phyloP scores from a whole-genome alignment of 78 protist genomes.

The Neovahlkampfia damariscottae region DNA sequence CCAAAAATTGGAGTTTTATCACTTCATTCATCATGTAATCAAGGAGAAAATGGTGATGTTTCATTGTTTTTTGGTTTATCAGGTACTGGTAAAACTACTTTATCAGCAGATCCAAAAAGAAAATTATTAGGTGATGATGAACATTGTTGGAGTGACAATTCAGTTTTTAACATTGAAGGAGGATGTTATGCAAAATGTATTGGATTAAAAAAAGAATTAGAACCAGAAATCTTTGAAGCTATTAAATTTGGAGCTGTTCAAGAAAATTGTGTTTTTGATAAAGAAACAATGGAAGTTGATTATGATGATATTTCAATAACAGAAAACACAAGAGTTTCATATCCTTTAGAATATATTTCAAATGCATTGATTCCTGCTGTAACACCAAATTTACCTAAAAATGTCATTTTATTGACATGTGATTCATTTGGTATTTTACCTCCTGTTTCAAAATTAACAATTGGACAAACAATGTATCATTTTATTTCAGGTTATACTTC shows the following conservation, averaged over 20 bases:
- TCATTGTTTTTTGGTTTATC: conserved; percentile 86
- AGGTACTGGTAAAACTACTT: conserved; percentile 96
- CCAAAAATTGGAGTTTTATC: conserved; percentile 75
- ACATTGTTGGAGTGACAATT: conserved; percentile 88
- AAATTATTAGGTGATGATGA: conserved; percentile 93
- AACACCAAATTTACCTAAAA: conserved; percentile 74
- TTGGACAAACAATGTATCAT: conserved; percentile 84
- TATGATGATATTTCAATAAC: conserved; percentile 63
- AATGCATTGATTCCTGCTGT: conserved; percentile 60
- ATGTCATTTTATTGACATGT: conserved; percentile 87
- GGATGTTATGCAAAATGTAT: conserved; percentile 96
- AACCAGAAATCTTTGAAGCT: conserved; percentile 91
- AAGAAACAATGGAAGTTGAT: conserved; percentile 39
- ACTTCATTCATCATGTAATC: conserved; percentile 75
- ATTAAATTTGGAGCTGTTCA: conserved; percentile 71
- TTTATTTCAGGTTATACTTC: conserved; percentile 93
- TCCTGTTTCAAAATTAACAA: conserved; percentile 73
- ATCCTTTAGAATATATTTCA: conserved; percentile 81
- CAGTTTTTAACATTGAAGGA: conserved; percentile 88
- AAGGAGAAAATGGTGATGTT: conserved; percentile 42
- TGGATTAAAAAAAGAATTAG: conserved; percentile 60
- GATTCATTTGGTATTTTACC: conserved; percentile 97
- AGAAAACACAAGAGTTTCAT: conserved; percentile 89
- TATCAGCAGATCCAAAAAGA: conserved; percentile 85
- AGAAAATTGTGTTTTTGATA: conserved; percentile 77